Conservation (phyloP, 2,329 filamentous ascomycete genomes). For the Fusarium hostae region DNA sequence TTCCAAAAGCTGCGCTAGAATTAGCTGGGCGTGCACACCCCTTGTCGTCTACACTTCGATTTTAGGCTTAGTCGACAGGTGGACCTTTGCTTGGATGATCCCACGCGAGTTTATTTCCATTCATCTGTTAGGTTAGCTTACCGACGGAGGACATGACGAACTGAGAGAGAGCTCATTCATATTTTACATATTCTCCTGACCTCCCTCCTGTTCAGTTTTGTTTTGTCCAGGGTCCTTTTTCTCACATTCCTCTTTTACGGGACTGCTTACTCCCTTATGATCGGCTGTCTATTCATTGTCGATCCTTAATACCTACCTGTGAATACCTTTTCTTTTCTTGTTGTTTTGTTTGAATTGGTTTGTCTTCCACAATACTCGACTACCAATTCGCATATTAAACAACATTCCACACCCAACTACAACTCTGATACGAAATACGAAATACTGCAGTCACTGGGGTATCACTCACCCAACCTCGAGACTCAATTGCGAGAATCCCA, state of each 20-base stretch:
- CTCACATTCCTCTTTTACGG: constrained; percentile 20
- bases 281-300: constrained; percentile 32
- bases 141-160: constrained; percentile 12
- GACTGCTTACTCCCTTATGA: constrained; percentile 1
- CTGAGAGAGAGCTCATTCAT: constrained; percentile 15
- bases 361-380: constrained; percentile 1
- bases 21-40: constrained; percentile 13
- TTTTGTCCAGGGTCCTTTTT: not conserved
- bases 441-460: constrained; percentile 9
- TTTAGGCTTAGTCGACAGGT: constrained; percentile 25
- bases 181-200: constrained; percentile 30
- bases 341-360: constrained; percentile 7
- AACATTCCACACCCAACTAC: not conserved
- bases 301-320: constrained; percentile 38
- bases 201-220: constrained; percentile 17
- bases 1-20: constrained; percentile 31
- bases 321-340: constrained; percentile 22
- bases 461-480: constrained; percentile 1
- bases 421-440: constrained; percentile 2
- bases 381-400: constrained; percentile 3
- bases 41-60: constrained; percentile 29
- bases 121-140: not conserved
- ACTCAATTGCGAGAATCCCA: constrained; percentile 33
- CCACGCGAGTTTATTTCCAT: constrained; percentile 41
- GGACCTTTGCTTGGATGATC: constrained; percentile 9